Evolutionary conservation across 164 flowering plant genomes (phyloP).

Genomic region (Vitis labrusca): DNA sequence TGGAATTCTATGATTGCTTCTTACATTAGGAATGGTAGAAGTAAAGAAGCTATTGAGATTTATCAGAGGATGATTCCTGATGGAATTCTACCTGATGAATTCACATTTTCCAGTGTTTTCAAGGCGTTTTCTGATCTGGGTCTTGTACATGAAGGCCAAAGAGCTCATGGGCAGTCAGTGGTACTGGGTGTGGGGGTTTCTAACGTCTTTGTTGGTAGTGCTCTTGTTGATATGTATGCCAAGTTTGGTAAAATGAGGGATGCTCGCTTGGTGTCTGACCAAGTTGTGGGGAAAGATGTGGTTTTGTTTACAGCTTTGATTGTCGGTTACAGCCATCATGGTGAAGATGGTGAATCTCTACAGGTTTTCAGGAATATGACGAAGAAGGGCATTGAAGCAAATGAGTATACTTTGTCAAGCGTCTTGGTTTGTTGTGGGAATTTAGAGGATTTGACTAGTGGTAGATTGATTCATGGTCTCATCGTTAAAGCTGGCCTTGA

Average conservation of each 20-base stretch:
- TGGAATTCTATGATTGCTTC: conserved; percentile 60
- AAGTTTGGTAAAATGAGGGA: conserved; percentile 48
- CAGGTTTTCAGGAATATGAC: conserved; percentile 42
- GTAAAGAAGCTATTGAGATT: conserved; percentile 36
- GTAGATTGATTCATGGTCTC: conserved; percentile 50
- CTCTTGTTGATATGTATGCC: conserved; percentile 63
- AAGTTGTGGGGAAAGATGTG: conserved; percentile 48
- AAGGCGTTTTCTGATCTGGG: conserved; percentile 49
- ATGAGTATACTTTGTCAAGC: conserved; percentile 56
- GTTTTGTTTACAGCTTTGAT: conserved; percentile 57
- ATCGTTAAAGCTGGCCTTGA: conserved; percentile 41
- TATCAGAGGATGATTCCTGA: conserved; percentile 38
- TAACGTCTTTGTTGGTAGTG: conserved; percentile 52
- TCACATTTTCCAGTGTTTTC: conserved; percentile 45
- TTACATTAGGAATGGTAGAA: conserved; percentile 21
- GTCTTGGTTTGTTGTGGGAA: conserved; percentile 51
- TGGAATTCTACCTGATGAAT: conserved; percentile 40
- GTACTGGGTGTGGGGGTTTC: conserved; percentile 44
- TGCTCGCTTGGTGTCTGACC: conserved; percentile 36
- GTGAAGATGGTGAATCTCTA: conserved; percentile 41
- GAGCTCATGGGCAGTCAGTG: conserved; percentile 49
- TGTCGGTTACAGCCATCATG: conserved; percentile 53
- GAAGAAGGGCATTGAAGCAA: conserved; percentile 34
- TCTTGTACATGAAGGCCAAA: conserved; percentile 28
- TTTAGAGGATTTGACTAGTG: conserved; percentile 30